Evolutionary conservation across 805 yeast genomes (phyloP), one percentile per base, ranked within the genome.

Genomic region (Pichia nakasei): DNA sequence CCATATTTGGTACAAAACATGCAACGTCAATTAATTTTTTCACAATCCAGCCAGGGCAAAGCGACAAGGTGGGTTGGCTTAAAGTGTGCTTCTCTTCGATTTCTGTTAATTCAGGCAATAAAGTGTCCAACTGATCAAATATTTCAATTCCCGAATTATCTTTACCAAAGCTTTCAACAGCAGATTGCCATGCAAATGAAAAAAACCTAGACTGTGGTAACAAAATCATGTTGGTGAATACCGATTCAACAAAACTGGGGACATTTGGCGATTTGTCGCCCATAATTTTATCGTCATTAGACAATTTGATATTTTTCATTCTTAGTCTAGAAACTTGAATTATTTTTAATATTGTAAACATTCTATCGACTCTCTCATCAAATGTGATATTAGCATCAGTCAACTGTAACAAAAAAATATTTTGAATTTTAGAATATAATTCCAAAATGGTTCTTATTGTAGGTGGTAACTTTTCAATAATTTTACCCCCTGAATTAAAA

Each of bases 41-140:
- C 21, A 83, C 68, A 41, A 87, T 69, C 97, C 97, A 91, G 11
- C 97, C 97, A 47, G 87, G 76, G 56, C 96, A 89, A 2, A 95
- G 93, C 6, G 87, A 76, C 40, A 85, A 64, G 15, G 35, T 6
- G 0, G 0, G 20, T 80, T 71, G 43, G 70, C 48, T 9, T 29
- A 26, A 2, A 35, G 5, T 9, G 38, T 29, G 22, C 52, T 35
- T 4, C 22, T 13, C 11, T 31, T 46, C 41, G 12, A 39, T 27
- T 32, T 52, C 45, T 12, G 48, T 34, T 2, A 38, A 29, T 4
- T 17, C 21, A 11, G 52, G 48, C 20, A 49, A 35, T 21, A 41
- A 41, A 13, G 44, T 51, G 3, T 61, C 52, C 38, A 67, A 56
- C 39, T 52, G 61, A 15, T 54, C 64, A 24, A 39, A 51, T 4